Percentiles rank a stretch among this genome's conserved stretches.
Evolutionary conservation across 2,329 filamentous ascomycete genomes (phyloP).

Genomic region (Venturia pyrina): DNA sequence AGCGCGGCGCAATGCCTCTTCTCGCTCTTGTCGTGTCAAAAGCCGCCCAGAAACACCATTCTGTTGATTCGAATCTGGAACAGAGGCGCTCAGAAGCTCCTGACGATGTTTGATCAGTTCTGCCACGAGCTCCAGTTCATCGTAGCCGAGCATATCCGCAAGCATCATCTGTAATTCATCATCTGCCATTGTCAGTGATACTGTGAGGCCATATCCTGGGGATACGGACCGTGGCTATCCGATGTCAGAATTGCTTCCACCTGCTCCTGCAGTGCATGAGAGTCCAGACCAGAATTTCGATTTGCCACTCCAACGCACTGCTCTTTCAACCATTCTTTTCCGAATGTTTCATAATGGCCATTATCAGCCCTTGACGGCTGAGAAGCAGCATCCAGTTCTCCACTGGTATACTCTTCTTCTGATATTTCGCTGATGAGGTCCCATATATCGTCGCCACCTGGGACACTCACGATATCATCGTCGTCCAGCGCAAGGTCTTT

Average conservation of each 20-base stretch:
- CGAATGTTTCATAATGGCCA: constrained; percentile 20
- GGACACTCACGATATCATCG: constrained; percentile 36
- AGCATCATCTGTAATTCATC: constrained; percentile 87
- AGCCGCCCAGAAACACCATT: constrained; percentile 47
- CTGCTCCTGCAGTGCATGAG: constrained; percentile 65
- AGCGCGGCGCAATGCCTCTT: constrained; percentile 63
- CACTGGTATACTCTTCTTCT: constrained; percentile 56
- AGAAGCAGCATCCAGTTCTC: constrained; percentile 48
- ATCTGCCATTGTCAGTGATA: constrained; percentile 33
- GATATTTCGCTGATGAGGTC: constrained; percentile 75
- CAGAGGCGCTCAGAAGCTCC: constrained; percentile 45
- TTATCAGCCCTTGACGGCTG: constrained; percentile 17
- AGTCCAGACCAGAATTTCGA: constrained; percentile 55
- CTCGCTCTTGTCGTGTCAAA: constrained; percentile 65
- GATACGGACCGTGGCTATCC: constrained; percentile 36
- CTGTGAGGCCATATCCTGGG: constrained; percentile 11
- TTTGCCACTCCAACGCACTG: constrained; percentile 59
- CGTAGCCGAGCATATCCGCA: constrained; percentile 84
- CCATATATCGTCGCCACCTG: constrained; percentile 76
- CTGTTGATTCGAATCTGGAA: constrained; percentile 26
- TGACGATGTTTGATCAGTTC: constrained; percentile 73
- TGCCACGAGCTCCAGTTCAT: constrained; percentile 86
- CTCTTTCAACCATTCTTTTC: constrained; percentile 54
- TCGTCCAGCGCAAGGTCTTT: constrained; percentile 55
- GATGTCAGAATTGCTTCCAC: constrained; percentile 65